phyloP scores from a whole-genome alignment of 768 basidiomycete genomes.

The Suillus spraguei region DNA sequence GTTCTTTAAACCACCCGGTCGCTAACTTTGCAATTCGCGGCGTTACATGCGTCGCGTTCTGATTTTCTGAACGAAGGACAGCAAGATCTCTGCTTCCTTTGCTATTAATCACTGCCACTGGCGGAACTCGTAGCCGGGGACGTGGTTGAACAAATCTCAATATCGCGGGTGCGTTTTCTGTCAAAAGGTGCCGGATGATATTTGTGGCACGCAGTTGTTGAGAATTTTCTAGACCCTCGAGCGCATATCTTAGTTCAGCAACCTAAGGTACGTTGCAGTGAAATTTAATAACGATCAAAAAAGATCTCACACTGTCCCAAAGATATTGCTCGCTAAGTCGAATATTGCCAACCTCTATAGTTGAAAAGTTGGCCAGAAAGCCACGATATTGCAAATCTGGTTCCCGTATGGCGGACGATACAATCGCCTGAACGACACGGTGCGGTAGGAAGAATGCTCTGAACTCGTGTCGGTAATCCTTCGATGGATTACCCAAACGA shows the following conservation, averaged over 20 bases:
- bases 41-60: conserved; percentile 63
- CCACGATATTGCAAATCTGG: conserved; percentile 31
- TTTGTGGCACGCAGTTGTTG: conserved; percentile 24
- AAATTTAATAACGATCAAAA: background rate
- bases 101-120: conserved; percentile 14
- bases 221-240: conserved; percentile 26
- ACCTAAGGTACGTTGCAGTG: conserved; percentile 17
- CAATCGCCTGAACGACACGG: conserved; percentile 51
- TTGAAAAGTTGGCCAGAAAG: conserved; percentile 39
- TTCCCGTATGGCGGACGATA: conserved; percentile 29
- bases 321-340: conserved; percentile 26
- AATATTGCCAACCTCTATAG: conserved; percentile 19
- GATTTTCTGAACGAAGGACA: conserved; percentile 56
- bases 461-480: conserved; percentile 44
- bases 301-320: conserved; percentile 29
- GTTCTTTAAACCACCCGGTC: conserved; percentile 52
- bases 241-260: conserved; percentile 19
- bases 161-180: conserved; percentile 13
- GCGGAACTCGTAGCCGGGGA: background rate
- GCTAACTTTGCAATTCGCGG: conserved; percentile 57
- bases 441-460: conserved; percentile 53
- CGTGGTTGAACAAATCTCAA: conserved; percentile 15
- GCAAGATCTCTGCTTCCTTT: conserved; percentile 54
- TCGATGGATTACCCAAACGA: conserved; percentile 50
- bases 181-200: conserved; percentile 24